These are phyloP conservation scores for Yamadazyma sp. DNA, from an alignment of 805 yeast genomes.

Conservation along the genomic window DNA sequence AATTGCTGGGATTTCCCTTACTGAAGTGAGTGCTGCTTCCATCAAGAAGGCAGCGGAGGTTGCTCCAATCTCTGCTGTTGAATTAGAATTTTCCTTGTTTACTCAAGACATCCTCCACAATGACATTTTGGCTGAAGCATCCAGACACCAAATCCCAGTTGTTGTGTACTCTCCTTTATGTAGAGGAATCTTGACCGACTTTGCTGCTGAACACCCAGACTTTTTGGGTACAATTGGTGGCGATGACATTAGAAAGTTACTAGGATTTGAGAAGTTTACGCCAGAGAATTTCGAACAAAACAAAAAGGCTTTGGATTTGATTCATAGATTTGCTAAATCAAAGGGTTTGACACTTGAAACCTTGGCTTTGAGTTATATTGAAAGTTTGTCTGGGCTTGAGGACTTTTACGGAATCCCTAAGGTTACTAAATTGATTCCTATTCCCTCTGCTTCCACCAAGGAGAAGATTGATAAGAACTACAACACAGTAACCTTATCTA, in stretches of 20 bases:
- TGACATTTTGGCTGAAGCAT: slow-evolving; percentile 62
- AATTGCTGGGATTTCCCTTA: slow-evolving; percentile 69
- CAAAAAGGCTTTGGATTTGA: slow-evolving; percentile 44
- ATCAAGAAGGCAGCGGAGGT: slow-evolving; percentile 57
- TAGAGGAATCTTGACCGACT: slow-evolving; percentile 74
- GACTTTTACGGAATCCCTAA: slow-evolving; percentile 42
- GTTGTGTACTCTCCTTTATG: slow-evolving; percentile 85
- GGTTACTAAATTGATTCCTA: slow-evolving; percentile 64
- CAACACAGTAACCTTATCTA: slow-evolving; percentile 45
- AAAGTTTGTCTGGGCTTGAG: slow-evolving; percentile 67
- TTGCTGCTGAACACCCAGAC: slow-evolving; percentile 38
- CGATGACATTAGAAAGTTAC: slow-evolving; percentile 5
- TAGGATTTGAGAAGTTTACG: slow-evolving; percentile 46
- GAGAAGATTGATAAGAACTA: slow-evolving; percentile 64
- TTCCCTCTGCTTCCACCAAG: slow-evolving; percentile 71
- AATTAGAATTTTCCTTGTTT: slow-evolving; percentile 76
- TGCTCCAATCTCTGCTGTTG: slow-evolving; percentile 65
- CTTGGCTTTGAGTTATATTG: slow-evolving; percentile 39
- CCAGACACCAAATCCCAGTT: slow-evolving; percentile 60
- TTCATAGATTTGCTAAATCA: slow-evolving; percentile 50
- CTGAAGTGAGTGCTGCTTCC: slow-evolving; percentile 68
- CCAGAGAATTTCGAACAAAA: slow-evolving; percentile 59
- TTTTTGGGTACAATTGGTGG: slow-evolving; percentile 7
- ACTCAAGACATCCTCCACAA: slow-evolving; percentile 56
- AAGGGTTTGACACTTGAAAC: slow-evolving; percentile 60